phyloP scores from a whole-genome alignment of 2,329 filamentous ascomycete genomes.

The Alternaria sp. region DNA sequence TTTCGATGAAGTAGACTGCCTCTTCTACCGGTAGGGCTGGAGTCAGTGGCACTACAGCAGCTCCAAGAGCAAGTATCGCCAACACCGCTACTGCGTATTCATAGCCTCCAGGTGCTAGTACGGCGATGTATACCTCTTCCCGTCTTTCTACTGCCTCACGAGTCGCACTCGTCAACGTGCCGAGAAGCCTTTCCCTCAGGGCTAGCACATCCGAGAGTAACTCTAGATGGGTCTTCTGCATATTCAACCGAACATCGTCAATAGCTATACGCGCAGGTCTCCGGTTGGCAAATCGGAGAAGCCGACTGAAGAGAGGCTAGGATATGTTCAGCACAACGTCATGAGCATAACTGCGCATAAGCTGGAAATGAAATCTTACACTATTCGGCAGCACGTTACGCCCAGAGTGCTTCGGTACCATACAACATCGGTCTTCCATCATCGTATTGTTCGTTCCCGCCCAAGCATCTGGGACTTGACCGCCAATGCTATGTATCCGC shows the following conservation, averaged over 20 bases:
- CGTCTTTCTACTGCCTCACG: conserved; percentile 37
- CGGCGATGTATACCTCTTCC: conserved; percentile 53
- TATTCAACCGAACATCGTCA: conserved; percentile 47
- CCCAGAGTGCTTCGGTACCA: conserved; percentile 38
- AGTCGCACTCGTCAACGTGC: conserved; percentile 34
- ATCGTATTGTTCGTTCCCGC: not conserved
- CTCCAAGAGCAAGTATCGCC: conserved; percentile 55
- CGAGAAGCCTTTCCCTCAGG: conserved; percentile 48
- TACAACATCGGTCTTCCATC: conserved; percentile 35
- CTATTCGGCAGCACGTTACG: conserved; percentile 39
- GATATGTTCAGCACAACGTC: conserved; percentile 11
- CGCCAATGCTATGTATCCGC: not conserved
- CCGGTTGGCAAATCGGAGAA: conserved; percentile 49
- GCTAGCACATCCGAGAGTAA: conserved; percentile 54
- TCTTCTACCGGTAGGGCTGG: conserved; percentile 52
- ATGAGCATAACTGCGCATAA: too few relatives aligned
- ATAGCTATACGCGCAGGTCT: conserved; percentile 47
- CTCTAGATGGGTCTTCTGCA: conserved; percentile 50
- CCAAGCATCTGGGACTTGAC: not conserved
- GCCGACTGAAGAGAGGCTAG: conserved; percentile 49
- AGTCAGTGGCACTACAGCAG: conserved; percentile 55
- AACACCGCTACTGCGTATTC: conserved; percentile 58
- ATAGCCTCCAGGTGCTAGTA: conserved; percentile 56
- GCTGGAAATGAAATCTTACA: too few relatives aligned
- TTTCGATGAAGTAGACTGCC: conserved; percentile 53